These are phyloP conservation scores for Tylopilus rubrobrunneus DNA, from an alignment of 768 basidiomycete genomes.

Conservation along the genomic window DNA sequence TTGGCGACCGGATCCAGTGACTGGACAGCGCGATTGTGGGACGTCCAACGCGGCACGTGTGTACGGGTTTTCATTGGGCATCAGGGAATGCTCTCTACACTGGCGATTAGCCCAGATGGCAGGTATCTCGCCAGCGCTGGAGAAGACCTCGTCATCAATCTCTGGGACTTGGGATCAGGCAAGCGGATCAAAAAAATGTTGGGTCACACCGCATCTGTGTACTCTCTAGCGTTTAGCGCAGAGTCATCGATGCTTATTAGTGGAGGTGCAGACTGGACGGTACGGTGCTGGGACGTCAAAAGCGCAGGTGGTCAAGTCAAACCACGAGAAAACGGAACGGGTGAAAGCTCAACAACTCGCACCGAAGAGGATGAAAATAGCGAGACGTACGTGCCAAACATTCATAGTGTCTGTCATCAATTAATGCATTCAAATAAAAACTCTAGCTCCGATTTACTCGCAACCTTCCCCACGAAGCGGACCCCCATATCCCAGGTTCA, in stretches of 20 bases:
- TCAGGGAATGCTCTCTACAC: conserved; percentile 77
- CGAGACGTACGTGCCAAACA: conserved; percentile 61
- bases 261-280: conserved; percentile 92
- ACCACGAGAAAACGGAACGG: conserved; percentile 51
- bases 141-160: conserved; percentile 88
- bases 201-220: conserved; percentile 86
- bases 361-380: conserved; percentile 48
- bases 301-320: conserved; percentile 64
- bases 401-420: not conserved
- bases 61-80: conserved; percentile 96
- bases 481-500: conserved; percentile 91
- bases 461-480: conserved; percentile 93
- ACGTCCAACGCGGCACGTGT: conserved; percentile 92
- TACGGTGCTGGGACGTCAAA: conserved; percentile 98
- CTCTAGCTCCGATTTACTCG: conserved; percentile 73
- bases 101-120: conserved; percentile 93
- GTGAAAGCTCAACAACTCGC: conserved; percentile 31
- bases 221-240: conserved; percentile 87
- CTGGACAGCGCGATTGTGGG: conserved; percentile 95
- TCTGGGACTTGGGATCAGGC: conserved; percentile 97
- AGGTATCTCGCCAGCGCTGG: conserved; percentile 90
- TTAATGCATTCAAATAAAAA: conserved; percentile 5
- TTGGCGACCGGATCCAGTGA: conserved; percentile 96
- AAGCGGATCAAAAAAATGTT: conserved; percentile 94
- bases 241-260: conserved; percentile 90